Base-by-base conservation (phyloP, 2,329 filamentous ascomycete genomes). In the Colletotrichum neosansevieriae region DNA sequence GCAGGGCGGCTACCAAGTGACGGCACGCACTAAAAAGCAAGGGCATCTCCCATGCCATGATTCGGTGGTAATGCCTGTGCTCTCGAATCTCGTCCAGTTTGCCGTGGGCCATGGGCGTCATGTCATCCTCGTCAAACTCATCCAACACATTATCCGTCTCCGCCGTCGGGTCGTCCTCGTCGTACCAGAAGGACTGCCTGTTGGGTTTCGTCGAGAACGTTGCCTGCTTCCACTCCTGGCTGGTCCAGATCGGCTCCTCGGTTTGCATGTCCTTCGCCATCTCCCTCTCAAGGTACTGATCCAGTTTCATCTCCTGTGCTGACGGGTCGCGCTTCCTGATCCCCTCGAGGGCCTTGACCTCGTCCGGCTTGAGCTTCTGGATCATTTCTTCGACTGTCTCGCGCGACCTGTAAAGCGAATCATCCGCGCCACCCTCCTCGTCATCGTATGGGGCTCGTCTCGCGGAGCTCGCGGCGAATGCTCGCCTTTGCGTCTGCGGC, bases 11-110 rank as follows among this genome's bases (percentile, higher is more conserved):
- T 29, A 9, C 29, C 2, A 11, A 45, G 17, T 42, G 29, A 9
- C 13, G 12, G 15, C 24, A 85, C 93, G 79, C 88, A 97, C 94
- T 92, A 67, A 91, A 89, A 69, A 99, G 84, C 71, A 97, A 82
- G 10, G 96, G 96, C 91, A 99, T 93, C 80, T 99, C 96, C 94
- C 96, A 99, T 24, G 94, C 94, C 53, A 92, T 90, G 73, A 97
- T 85, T 59, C 96, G 88, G 54, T 92, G 91, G 79, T 97, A 98
- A 75, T 97, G 90, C 83, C 96, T 88, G 77, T 95, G 86, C 80
- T 98, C 94, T 71, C 95, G 87, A 75, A 97, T 91, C 79, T 96
- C 88, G 74, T 98, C 93, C 73, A 99, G 82, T 82, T 98, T 94
- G 60, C 86, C 90, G 80, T 99, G 94, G 1, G 90, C 96, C 78